Evolutionary conservation across 257 asterid species (phyloP), one percentile per base, ranked within the genome.

Genomic region (Ocimum tenuiflorum): DNA sequence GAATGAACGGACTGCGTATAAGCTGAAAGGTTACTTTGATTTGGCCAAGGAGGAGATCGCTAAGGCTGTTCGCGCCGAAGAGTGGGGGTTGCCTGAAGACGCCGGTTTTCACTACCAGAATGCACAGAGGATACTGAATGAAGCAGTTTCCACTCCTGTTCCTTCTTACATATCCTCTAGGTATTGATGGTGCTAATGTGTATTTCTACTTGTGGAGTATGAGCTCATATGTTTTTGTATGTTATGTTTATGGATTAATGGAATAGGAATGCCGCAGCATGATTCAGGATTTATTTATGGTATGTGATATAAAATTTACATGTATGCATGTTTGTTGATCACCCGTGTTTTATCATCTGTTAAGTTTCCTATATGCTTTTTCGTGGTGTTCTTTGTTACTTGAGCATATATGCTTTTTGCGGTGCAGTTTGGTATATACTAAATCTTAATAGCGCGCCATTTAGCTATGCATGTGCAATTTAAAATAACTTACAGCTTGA

Each of bases 51-150:
- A 75, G 76, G 91, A 87, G 78, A 86, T 90, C 69, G 91, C 74
- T 11, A 87, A 85, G 75, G 99, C 95, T 33, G 95, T 92, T 73
- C 85, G 96, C 22, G 90, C 95, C 23, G 99, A 92, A 57, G 99
- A 92, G 75, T 92, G 97, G 99, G 97, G 97, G 0, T 73, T 92
- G 24, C 82, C 90, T 1, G 88, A 82, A 20, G 96, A 84, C 52
- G 99, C 99, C 33, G 53, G 82, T 67, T 76, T 80, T 3, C 78
- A 66, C 70, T 92, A 92, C 63, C 88, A 83, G 65, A 80, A 68
- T 42, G 90, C 97, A 38, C 96, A 78, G 74, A 80, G 78, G 57
- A 83, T 89, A 67, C 86, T 89, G 31, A 56, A 60, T 35, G 99
- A 92, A 79, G 96, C 84, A 27, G 68, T 83, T 68, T 86, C 99